Evolutionary conservation across 257 asterid species (phyloP).

Genomic region (Lithospermum erythrorhizon): DNA sequence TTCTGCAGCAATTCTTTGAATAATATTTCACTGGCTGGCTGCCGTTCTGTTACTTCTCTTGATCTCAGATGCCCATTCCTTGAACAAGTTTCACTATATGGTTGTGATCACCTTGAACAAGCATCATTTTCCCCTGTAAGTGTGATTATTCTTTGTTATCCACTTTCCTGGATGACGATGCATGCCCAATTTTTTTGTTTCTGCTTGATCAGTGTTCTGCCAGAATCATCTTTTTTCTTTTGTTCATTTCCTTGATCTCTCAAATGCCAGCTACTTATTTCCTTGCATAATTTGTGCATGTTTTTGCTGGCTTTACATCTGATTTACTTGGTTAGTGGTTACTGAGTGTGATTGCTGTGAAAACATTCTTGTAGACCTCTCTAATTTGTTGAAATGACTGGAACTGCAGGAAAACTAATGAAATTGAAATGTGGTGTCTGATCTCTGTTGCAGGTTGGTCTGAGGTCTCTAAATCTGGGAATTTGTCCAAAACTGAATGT

Average conservation of each 20-base stretch:
- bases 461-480: conserved; percentile 84
- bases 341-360: no score
- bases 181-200: neutral
- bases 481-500: conserved; percentile 83
- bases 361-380: no score
- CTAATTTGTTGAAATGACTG: no score
- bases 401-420: no score
- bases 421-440: neutral
- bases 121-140: conserved; percentile 90
- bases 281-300: no score
- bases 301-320: no score
- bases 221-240: neutral
- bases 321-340: no score
- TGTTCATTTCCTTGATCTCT: no score
- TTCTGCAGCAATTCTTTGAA: conserved; percentile 61
- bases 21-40: conserved; percentile 88
- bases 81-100: conserved; percentile 79
- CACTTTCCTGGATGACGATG: no score
- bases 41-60: conserved; percentile 77
- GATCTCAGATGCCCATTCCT: conserved; percentile 75
- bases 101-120: conserved; percentile 91
- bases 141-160: neutral
- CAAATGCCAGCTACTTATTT: no score
- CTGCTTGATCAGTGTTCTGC: neutral
- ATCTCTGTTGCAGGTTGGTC: conserved; percentile 60